These are phyloP conservation scores for Maudiozyma pseudohumilis DNA, from an alignment of 805 yeast genomes.

Conservation along the genomic window DNA sequence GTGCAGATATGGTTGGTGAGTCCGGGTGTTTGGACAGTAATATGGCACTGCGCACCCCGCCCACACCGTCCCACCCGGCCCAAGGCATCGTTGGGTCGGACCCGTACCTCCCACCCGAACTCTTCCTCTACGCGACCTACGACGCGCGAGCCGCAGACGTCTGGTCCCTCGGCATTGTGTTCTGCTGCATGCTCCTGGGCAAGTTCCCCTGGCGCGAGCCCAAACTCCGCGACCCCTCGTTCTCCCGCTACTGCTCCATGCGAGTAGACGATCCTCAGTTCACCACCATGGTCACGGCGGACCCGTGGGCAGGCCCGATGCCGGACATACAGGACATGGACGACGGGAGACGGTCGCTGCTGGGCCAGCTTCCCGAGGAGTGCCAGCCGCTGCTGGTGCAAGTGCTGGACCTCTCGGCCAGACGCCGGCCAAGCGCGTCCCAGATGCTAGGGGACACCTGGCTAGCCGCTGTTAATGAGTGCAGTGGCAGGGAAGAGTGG, in stretches of 20 bases:
- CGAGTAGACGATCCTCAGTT: too few species aligned
- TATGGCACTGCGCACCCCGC: too few species aligned
- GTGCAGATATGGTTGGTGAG: too few species aligned
- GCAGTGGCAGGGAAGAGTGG: slow-evolving; percentile 30
- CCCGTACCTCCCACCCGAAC: slow-evolving; percentile 88
- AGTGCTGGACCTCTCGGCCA: slow-evolving; percentile 78
- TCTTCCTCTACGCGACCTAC: slow-evolving; percentile 65
- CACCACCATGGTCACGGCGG: too few species aligned
- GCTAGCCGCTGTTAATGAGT: too few species aligned
- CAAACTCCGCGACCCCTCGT: slow-evolving; percentile 63
- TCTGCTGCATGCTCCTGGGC: slow-evolving; percentile 81
- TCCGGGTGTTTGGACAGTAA: too few species aligned
- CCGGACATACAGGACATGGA: too few species aligned
- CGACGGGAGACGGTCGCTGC: too few species aligned
- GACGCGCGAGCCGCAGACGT: slow-evolving; percentile 89
- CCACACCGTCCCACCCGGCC: too few species aligned
- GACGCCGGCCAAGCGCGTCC: slow-evolving; percentile 67
- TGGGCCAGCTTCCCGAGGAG: slow-evolving; percentile 59
- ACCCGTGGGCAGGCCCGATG: too few species aligned
- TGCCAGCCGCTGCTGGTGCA: slow-evolving; percentile 53
- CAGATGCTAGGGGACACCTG: slow-evolving; percentile 64
- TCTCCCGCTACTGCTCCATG: too few species aligned
- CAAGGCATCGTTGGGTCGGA: slow-evolving; percentile 77
- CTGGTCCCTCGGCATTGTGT: slow-evolving; percentile 85
- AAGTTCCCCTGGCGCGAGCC: slow-evolving; percentile 94